phyloP scores from a whole-genome alignment of 2,329 filamentous ascomycete genomes.

The Thelonectria olida region DNA sequence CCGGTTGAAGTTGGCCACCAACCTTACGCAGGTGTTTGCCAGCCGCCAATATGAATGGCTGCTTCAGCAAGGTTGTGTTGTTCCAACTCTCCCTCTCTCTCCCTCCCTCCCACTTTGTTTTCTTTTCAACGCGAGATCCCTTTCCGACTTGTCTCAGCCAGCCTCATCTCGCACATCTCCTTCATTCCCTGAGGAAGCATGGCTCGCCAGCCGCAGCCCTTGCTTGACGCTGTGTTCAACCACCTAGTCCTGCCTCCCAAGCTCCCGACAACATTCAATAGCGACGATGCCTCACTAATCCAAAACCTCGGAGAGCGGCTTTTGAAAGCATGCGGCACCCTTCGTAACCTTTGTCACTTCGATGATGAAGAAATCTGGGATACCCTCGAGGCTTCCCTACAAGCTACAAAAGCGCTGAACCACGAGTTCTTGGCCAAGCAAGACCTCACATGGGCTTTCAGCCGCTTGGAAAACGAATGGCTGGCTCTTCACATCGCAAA shows the following conservation, averaged over 20 bases:
- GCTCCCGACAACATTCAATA: slow-evolving; percentile 21
- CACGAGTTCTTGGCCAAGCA: background rate
- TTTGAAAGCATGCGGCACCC: background rate
- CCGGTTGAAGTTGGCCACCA: too few relatives aligned
- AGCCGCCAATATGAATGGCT: too few relatives aligned
- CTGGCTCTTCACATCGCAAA: slow-evolving; percentile 29
- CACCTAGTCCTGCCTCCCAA: slow-evolving; percentile 38
- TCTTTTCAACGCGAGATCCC: too few relatives aligned
- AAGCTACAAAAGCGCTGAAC: slow-evolving; percentile 4
- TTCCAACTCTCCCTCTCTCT: too few relatives aligned
- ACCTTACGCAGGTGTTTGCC: too few relatives aligned
- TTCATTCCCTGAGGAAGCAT: too few relatives aligned
- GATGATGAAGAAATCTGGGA: background rate
- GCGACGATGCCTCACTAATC: slow-evolving; percentile 2
- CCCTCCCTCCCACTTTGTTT: too few relatives aligned
- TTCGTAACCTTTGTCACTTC: background rate
- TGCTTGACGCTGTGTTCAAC: slow-evolving; percentile 27
- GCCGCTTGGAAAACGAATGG: slow-evolving; percentile 11
- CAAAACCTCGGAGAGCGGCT: slow-evolving; percentile 21
- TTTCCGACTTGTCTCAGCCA: too few relatives aligned
- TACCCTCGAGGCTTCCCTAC: slow-evolving; percentile 12
- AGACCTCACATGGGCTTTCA: background rate
- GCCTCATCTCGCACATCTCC: too few relatives aligned
- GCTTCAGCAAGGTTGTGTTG: too few relatives aligned
- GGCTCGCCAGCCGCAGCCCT: background rate